Percentiles rank a stretch among this genome's conserved stretches.
These are phyloP conservation scores for Clarireedia homoeocarpa DNA, from an alignment of 2,329 filamentous ascomycete genomes.

Conservation along the genomic window DNA sequence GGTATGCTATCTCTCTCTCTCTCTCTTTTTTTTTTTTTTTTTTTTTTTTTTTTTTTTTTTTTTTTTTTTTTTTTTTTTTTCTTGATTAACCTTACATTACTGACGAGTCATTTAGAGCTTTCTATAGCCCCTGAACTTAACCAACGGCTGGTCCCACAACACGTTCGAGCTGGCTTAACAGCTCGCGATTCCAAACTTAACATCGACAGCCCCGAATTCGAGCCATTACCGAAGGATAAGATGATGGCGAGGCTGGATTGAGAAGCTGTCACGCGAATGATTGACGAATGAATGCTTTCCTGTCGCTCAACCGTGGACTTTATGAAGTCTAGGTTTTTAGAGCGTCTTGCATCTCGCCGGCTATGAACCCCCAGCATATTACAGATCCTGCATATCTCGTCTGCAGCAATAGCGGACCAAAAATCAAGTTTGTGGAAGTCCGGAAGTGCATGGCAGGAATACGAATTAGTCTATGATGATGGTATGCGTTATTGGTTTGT, in stretches of 20 bases:
- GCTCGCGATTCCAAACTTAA: slow-evolving; percentile 47
- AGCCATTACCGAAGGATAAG: slow-evolving; percentile 82
- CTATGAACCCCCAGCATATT: slow-evolving; percentile 23
- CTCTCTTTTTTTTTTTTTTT: background rate
- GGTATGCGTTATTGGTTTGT: slow-evolving; percentile 28
- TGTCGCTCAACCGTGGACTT: slow-evolving; percentile 25
- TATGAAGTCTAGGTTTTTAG: slow-evolving; percentile 20
- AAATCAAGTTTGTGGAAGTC: slow-evolving; percentile 26
- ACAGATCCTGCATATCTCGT: slow-evolving; percentile 24
- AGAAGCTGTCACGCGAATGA: slow-evolving; percentile 32
- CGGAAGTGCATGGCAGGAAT: slow-evolving; percentile 23
- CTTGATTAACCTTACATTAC: background rate
- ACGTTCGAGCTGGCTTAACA: slow-evolving; percentile 67
- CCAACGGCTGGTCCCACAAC: slow-evolving; percentile 74
- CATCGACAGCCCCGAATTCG: slow-evolving; percentile 90
- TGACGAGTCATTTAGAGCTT: slow-evolving; percentile 55
- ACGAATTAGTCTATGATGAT: slow-evolving; percentile 24
- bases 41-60: background rate
- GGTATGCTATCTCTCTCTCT: slow-evolving; percentile 57
- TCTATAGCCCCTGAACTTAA: slow-evolving; percentile 92
- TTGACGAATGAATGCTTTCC: slow-evolving; percentile 30
- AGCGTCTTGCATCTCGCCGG: slow-evolving; percentile 23
- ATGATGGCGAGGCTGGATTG: slow-evolving; percentile 98
- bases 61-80: background rate
- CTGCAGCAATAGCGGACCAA: slow-evolving; percentile 21